A percentile compares a stretch with the other conserved stretches of the same genome.
Conservation (phyloP, 371 early-diverging fungal genomes). For the Batkoa obscura region DNA sequence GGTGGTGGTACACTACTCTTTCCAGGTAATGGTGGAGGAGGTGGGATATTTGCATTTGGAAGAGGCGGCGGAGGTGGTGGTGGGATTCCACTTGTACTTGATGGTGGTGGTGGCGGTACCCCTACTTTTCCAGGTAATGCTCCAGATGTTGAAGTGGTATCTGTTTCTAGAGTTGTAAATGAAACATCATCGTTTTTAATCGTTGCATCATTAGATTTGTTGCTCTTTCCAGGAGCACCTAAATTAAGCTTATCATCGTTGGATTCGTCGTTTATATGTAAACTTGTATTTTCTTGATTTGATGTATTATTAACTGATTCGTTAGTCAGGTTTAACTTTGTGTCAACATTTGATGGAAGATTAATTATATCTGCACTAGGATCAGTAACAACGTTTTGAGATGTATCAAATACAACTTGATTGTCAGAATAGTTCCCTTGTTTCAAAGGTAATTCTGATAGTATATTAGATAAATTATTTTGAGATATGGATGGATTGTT, state of each 20-base stretch:
- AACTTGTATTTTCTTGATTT: no score
- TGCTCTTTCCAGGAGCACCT: not conserved
- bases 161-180: no score
- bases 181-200: no score
- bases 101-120: constrained; percentile 4
- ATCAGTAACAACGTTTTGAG: no score
- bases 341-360: not conserved
- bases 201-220: no score
- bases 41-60: no score
- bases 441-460: not conserved
- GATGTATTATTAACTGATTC: no score
- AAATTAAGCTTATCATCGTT: not conserved
- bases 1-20: no score
- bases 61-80: constrained; percentile 12
- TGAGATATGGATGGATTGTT: not conserved
- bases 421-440: not conserved
- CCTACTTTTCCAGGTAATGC: not conserved
- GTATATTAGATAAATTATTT: not conserved
- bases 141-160: no score
- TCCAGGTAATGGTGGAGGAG: no score
- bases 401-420: no score
- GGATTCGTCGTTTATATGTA: no score
- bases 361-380: not conserved
- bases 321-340: not conserved
- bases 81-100: constrained; percentile 6